These are phyloP conservation scores for Cinchona pubescens DNA, from an alignment of 257 asterid genomes.

Conservation along the genomic window DNA sequence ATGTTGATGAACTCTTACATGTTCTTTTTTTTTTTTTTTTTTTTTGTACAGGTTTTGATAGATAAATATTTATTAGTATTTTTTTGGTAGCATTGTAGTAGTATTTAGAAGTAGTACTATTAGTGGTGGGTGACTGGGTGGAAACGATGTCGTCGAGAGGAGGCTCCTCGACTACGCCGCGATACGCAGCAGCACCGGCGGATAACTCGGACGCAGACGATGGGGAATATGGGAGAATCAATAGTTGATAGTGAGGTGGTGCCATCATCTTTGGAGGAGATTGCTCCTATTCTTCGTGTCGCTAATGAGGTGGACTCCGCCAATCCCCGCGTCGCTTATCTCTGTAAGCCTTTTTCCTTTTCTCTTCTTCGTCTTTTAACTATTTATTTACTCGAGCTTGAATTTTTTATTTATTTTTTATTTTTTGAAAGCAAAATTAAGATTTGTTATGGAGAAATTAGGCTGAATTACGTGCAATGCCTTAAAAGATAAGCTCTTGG, in stretches of 20 bases:
- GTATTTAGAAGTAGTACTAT: slow-evolving; percentile 18
- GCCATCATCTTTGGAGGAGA: slow-evolving; percentile 95
- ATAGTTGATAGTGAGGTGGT: slow-evolving; percentile 95
- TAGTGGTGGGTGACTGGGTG: not conserved
- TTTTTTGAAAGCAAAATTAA: not conserved
- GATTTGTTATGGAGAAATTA: too few species aligned
- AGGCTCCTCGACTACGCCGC: slow-evolving; percentile 51
- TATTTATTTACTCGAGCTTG: not conserved
- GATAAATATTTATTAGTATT: not conserved
- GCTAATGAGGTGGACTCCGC: slow-evolving; percentile 98
- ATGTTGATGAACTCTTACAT: too few species aligned
- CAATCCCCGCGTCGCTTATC: slow-evolving; percentile 98
- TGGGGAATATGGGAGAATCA: slow-evolving; percentile 90
- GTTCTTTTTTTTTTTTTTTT: too few species aligned
- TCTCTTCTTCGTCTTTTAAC: too few species aligned
- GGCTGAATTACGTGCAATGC: too few species aligned
- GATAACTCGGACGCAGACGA: slow-evolving; percentile 89
- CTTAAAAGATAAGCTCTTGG: too few species aligned
- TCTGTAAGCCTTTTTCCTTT: slow-evolving; percentile 85
- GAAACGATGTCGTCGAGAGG: slow-evolving; percentile 65
- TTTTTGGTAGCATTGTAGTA: slow-evolving; percentile 10
- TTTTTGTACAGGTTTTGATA: too few species aligned
- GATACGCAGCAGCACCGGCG: slow-evolving; percentile 81
- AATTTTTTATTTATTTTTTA: not conserved
- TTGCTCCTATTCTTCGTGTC: slow-evolving; percentile 99